Evolutionary conservation across 345 rosid species (phyloP), one percentile per base, ranked within the genome.

Genomic region (Moricandia arvensis): DNA sequence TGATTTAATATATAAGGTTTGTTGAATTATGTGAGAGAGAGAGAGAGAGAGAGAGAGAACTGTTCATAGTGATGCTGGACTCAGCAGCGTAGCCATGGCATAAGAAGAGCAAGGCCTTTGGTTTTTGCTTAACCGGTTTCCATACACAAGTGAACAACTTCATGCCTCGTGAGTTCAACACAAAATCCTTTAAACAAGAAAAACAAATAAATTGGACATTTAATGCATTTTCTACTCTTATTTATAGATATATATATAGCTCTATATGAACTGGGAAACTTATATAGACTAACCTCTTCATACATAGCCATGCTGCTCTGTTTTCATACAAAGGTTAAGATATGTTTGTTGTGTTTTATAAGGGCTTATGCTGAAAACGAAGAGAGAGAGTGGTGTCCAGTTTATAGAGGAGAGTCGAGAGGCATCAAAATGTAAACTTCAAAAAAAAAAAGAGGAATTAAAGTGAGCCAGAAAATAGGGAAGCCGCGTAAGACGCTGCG

Each of bases 31-130:
- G 24, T 0, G 24, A 21, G 24, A 3, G 31, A 29, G 31, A 21
- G 24, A 21, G 24, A 3, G 31, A 29, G 31, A 29, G 31, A 4
- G 31, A 38, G 15, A 47, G 4, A 63, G 81, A 76, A 94, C 98
- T 87, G 77, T 86, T 76, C 98, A 91, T 90, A 70, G 91, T 86
- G 77, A 89, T 84, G 85, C 97, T 91, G 78, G 95, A 90, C 27
- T 91, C 98, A 91, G 89, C 80, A 74, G 84, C 98, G 35, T 94
- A 94, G 2, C 98, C 98, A 80, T 94, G 97, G 79, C 96, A 91
- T 15, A 94, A 61, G 80, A 89, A 94, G 80, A 91, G 72, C 80
- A 91, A 69, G 34, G 86, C 98, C 73, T 85, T 89, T 31, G 95
- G 87, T 77, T 87, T 88, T 78, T 81, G 74, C 8, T 76, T 79